Evolutionary conservation across 75 land plant genomes (phyloP).

Genomic region (Picea glauca): DNA sequence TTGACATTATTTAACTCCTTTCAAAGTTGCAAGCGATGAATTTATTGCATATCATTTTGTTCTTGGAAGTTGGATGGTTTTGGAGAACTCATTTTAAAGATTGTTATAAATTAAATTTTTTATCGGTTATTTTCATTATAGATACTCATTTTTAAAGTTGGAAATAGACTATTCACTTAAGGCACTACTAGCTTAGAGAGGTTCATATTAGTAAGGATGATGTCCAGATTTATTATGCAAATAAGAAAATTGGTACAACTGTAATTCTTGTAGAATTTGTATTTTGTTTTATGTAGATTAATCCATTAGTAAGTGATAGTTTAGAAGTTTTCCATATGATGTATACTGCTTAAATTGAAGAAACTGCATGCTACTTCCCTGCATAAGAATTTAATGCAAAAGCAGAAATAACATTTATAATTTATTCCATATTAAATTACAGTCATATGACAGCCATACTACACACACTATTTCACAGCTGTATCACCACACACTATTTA

Average conservation of each 20-base stretch:
- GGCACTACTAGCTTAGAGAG: neutral
- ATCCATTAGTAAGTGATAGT: neutral
- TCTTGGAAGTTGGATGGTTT: neutral
- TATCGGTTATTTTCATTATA: no score
- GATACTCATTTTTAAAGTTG: neutral
- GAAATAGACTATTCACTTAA: neutral
- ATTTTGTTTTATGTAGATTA: neutral
- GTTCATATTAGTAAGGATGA: neutral
- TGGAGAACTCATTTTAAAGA: neutral
- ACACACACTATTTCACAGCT: no score
- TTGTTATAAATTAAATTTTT: neutral
- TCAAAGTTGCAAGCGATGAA: neutral
- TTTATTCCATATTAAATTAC: no score
- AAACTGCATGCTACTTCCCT: no score
- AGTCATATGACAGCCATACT: no score
- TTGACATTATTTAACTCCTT: neutral
- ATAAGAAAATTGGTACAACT: neutral
- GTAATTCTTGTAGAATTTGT: neutral
- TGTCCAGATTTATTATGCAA: neutral
- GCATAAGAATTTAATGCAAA: no score
- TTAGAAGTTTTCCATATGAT: neutral
- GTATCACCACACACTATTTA: no score
- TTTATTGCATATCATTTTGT: neutral
- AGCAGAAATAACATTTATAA: no score
- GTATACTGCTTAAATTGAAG: neutral